Base-by-base conservation (phyloP, 2,329 filamentous ascomycete genomes). In the Fusarium poae region DNA sequence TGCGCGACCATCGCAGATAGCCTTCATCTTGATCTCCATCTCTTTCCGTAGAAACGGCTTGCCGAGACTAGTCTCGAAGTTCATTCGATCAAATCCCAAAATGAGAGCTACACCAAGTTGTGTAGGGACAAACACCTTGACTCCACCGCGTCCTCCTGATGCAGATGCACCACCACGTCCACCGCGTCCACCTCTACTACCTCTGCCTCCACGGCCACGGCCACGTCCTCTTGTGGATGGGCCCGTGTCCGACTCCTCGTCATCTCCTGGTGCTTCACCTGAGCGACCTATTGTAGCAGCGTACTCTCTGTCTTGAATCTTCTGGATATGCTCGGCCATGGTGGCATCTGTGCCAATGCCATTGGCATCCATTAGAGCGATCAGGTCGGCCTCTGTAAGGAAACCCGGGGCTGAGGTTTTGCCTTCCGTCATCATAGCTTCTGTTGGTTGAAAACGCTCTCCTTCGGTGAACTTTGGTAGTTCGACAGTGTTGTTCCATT, bases 291-390 rank as follows among this genome's bases (percentile, higher is more conserved):
- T 82, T 3, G 91, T 90, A 58, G 89, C 88, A 50, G 94, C 95
- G 75, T 99, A 99, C 72, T 94, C 86, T 62, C 96, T 86, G 61
- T 94, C 89, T 79, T 98, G 94, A 73, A 99, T 97, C 79, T 95
- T 99, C 62, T 92, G 89, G 74, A 99, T 99, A 77, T 99, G 96
- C 74, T 99, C 96, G 0, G 96, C 96, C 96, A 99, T 99, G 2
- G 96, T 99, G 9, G 96, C 96, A 81, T 99, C 96, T 12, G 96
- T 99, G 15, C 96, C 96, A 68, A 99, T 99, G 3, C 96, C 96
- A 77, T 99, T 99, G 44, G 93, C 94, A 81, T 99, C 96, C 96
- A 99, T 99, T 13, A 99, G 86, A 5, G 91, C 92, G 76, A 99
- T 97, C 27, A 99, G 84, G 77, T 99, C 96, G 1, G 96, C 94